A percentile compares a stretch with the other conserved stretches of the same genome.
Conservation (phyloP, 2,329 filamentous ascomycete species). For the Fusarium sp. region DNA sequence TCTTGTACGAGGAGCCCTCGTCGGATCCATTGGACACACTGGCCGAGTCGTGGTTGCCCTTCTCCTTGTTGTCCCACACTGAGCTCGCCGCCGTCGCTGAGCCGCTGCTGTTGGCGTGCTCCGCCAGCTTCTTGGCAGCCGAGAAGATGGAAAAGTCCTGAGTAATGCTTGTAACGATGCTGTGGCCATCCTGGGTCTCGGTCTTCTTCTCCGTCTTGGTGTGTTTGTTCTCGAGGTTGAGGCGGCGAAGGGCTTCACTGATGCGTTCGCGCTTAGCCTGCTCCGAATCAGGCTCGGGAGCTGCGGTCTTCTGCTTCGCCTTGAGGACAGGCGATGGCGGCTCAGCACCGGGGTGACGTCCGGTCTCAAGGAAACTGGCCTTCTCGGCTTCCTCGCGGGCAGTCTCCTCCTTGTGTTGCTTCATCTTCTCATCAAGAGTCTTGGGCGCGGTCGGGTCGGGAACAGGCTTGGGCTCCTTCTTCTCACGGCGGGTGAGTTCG, state of each 20-base stretch:
- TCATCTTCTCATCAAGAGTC: slow-evolving; percentile 45
- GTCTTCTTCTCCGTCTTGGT: slow-evolving; percentile 18
- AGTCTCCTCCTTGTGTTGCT: slow-evolving; percentile 41
- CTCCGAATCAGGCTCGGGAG: slow-evolving; percentile 21
- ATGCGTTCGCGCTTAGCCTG: slow-evolving; percentile 32
- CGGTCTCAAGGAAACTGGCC: slow-evolving; percentile 34
- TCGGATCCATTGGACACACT: slow-evolving; percentile 30
- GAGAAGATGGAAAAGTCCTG: slow-evolving; percentile 42
- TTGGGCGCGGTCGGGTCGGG: slow-evolving; percentile 31
- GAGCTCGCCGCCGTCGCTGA: slow-evolving; percentile 39
- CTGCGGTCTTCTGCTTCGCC: slow-evolving; percentile 11
- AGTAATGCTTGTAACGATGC: slow-evolving; percentile 34
- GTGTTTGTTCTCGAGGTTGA: slow-evolving; percentile 26
- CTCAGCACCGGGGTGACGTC: slow-evolving; percentile 28
- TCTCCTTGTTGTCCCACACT: slow-evolving; percentile 28
- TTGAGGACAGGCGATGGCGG: slow-evolving; percentile 10
- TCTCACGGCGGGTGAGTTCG: slow-evolving; percentile 62
- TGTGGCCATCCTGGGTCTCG: slow-evolving; percentile 19
- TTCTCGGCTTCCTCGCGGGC: slow-evolving; percentile 35
- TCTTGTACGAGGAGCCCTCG: slow-evolving; percentile 34
- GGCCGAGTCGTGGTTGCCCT: slow-evolving; percentile 18
- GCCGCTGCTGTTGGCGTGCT: slow-evolving; percentile 30
- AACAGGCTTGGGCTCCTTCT: slow-evolving; percentile 43
- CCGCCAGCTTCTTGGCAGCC: slow-evolving; percentile 30
- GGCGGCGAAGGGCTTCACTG: slow-evolving; percentile 33